These are phyloP conservation scores for Tricholoma matsutake DNA, from an alignment of 768 basidiomycete species.

Conservation along the genomic window DNA sequence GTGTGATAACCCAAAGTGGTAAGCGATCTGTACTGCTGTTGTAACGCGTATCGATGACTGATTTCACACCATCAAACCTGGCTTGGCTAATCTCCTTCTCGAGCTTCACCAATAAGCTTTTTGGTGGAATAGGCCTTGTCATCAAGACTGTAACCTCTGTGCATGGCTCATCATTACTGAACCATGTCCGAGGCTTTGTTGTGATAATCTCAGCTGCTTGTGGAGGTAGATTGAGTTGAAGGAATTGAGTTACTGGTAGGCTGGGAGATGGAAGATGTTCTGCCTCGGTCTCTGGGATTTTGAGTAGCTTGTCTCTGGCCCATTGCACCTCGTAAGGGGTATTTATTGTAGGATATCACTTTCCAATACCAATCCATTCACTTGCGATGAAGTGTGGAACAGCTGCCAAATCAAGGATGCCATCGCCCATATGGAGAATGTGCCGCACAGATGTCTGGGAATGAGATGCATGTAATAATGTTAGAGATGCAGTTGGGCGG, in stretches of 20 bases:
- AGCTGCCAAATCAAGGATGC: not conserved
- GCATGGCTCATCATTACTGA: not conserved
- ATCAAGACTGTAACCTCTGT: not conserved
- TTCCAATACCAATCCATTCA: not conserved
- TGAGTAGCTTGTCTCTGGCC: not conserved
- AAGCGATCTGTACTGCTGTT: constrained; percentile 13
- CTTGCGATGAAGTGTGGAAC: not conserved
- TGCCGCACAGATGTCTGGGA: too few species aligned
- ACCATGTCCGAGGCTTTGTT: not conserved
- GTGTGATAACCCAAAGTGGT: not conserved
- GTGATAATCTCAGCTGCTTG: not conserved
- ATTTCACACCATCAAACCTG: constrained; percentile 18
- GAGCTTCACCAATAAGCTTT: not conserved
- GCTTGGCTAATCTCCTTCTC: constrained; percentile 11
- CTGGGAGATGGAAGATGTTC: not conserved
- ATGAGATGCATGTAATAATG: too few species aligned
- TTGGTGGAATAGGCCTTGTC: constrained; percentile 1
- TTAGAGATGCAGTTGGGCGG: too few species aligned
- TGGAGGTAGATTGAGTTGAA: not conserved
- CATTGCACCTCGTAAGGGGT: not conserved
- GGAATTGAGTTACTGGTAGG: not conserved
- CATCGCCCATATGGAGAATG: not conserved
- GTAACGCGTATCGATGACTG: constrained; percentile 15
- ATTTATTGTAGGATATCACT: not conserved
- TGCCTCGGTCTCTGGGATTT: too few species aligned